These are phyloP conservation scores for Echites panduratus DNA, from an alignment of 257 asterid genomes.

Conservation along the genomic window DNA sequence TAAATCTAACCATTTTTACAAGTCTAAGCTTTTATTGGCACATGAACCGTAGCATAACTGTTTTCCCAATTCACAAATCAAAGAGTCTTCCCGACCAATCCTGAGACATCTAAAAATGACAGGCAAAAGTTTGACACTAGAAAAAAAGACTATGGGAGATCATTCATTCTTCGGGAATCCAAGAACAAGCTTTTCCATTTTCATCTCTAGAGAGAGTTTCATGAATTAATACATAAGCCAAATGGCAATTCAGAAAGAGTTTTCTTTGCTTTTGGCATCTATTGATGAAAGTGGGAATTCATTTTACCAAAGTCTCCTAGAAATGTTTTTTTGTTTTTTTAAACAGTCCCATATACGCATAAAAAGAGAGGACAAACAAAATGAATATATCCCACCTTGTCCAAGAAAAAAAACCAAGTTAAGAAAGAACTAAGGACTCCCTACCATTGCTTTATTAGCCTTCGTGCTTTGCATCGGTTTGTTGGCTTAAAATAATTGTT, in stretches of 20 bases:
- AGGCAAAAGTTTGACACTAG: background rate
- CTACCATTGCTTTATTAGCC: background rate
- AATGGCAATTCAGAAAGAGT: too few species aligned
- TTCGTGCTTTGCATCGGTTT: background rate
- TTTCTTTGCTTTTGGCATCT: background rate
- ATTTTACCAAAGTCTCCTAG: too few species aligned
- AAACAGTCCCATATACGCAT: background rate
- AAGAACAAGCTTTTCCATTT: background rate
- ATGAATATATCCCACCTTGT: constrained; percentile 1
- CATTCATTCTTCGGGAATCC: background rate
- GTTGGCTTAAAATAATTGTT: background rate
- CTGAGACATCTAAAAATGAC: background rate
- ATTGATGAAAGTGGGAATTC: too few species aligned
- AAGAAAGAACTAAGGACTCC: background rate
- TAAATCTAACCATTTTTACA: too few species aligned
- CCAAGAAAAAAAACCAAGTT: background rate
- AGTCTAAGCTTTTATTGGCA: background rate
- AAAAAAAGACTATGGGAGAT: background rate
- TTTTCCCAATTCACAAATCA: background rate
- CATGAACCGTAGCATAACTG: background rate
- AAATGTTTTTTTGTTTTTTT: too few species aligned
- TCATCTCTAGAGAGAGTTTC: background rate
- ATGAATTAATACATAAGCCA: background rate
- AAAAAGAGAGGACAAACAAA: background rate
- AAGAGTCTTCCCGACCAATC: background rate